Base-by-base conservation (phyloP, 106 monocot species). In the Dendrobium officinale region DNA sequence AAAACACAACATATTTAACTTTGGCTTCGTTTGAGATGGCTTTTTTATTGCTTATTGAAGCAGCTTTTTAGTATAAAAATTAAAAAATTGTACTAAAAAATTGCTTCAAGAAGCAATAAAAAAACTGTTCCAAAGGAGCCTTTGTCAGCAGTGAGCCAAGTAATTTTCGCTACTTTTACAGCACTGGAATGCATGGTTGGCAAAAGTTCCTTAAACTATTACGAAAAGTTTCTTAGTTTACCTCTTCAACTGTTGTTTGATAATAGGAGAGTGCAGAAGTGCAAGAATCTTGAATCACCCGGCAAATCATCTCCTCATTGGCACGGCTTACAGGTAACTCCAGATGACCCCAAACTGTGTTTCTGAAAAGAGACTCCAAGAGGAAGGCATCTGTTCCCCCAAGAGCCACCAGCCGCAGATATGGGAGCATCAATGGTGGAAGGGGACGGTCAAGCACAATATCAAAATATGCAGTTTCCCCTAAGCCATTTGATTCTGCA, bases 341-440 rank as follows among this genome's bases (percentile, higher is more conserved):
- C 72, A 97, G 89, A 73, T 94, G 90, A 67, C 87, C 90, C 97
- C 94, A 94, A 56, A 97, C 68, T 44, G 91, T 72, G 80, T 94
- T 92, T 81, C 97, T 94, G 79, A 97, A 97, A 58, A 97, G 73
- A 18, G 97, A 86, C 82, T 97, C 97, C 48, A 97, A 81, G 48
- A 97, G 86, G 85, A 92, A 97, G n/a, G 94, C 92, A 89, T 97
- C 97, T 75, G 92, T 61, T 68, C 97, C 97, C 17, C 94, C 97
- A 81, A 94, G 85, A 81, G 90, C 92, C 75, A 91, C 82, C 83
- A 97, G 86, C 48, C 97, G 84, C 67, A 92, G 85, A 81, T 97
- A 97, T 66, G 88, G 94, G 18, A 97, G 88, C 85, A 96, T 84
- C 26, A 73, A 79, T 54, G 84, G 82, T 59, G 96, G 94, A 81